phyloP scores from a whole-genome alignment of 345 rosid genomes.

The Citropsis articulata region DNA sequence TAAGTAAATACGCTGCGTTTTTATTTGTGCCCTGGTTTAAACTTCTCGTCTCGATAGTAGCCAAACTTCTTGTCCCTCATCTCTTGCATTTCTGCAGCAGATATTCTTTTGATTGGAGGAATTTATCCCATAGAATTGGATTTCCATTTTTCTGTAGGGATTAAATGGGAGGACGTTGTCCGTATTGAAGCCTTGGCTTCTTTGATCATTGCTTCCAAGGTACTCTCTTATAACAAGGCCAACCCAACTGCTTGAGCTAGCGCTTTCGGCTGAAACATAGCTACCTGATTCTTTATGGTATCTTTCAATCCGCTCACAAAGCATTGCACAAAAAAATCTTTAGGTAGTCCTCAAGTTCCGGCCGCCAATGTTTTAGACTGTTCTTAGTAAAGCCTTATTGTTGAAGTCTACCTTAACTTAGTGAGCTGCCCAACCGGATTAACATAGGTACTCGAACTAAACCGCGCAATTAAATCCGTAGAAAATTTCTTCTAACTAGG shows the following conservation, averaged over 20 bases:
- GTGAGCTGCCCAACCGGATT: not conserved
- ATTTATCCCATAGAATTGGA: too few relatives aligned
- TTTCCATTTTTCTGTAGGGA: too few relatives aligned
- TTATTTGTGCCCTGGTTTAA: not conserved
- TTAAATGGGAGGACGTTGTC: too few relatives aligned
- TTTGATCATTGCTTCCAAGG: not conserved
- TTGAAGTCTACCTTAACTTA: too few relatives aligned
- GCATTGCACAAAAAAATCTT: not conserved
- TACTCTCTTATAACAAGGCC: not conserved
- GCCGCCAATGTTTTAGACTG: not conserved
- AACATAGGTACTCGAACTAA: too few relatives aligned
- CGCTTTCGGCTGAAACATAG: not conserved
- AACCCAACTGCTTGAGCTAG: not conserved
- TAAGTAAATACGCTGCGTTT: not conserved
- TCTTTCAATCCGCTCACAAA: not conserved
- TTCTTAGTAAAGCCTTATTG: not conserved
- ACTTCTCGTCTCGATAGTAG: not conserved
- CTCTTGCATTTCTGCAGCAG: too few relatives aligned
- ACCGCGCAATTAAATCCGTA: not conserved
- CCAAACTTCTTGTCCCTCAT: too few relatives aligned
- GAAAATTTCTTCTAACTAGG: not conserved
- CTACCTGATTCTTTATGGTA: not conserved
- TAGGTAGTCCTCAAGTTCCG: not conserved
- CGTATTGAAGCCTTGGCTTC: not conserved
- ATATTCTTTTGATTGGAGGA: too few relatives aligned